phyloP scores from a whole-genome alignment of 2,329 filamentous ascomycete genomes.

The Penicillium sclerotiorum region DNA sequence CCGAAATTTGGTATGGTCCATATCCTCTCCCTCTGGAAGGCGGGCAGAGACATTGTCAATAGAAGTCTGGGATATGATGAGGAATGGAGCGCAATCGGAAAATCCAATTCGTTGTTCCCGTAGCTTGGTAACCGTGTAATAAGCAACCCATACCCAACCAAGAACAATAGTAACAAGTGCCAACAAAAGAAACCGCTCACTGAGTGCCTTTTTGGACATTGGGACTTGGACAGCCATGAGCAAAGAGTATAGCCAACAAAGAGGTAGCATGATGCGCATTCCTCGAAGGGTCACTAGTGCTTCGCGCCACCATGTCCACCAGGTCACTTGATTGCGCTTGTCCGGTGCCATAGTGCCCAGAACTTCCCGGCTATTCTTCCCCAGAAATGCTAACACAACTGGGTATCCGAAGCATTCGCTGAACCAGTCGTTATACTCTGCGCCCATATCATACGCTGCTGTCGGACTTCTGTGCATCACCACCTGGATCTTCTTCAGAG shows the following conservation, averaged over 20 bases:
- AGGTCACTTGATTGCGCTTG: constrained; percentile 18
- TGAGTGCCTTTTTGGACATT: background rate
- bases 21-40: constrained; percentile 51
- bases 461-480: constrained; percentile 63
- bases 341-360: constrained; percentile 63
- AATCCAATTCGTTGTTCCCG: constrained; percentile 32
- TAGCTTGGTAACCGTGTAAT: background rate
- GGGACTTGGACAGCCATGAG: background rate
- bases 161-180: background rate
- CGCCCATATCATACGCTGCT: constrained; percentile 65
- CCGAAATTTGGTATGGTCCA: constrained; percentile 71
- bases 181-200: background rate
- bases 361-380: constrained; percentile 60
- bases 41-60: constrained; percentile 66
- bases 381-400: constrained; percentile 66
- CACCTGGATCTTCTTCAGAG: constrained; percentile 52
- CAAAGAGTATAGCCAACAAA: background rate
- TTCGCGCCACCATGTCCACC: constrained; percentile 2
- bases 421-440: constrained; percentile 66
- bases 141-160: background rate
- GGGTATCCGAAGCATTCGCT: constrained; percentile 65
- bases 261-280: background rate
- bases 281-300: background rate
- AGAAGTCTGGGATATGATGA: constrained; percentile 71
- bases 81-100: constrained; percentile 57